Percentiles rank a stretch among this genome's conserved stretches.
Conservation (phyloP, 495 filamentous ascomycete genomes). For the Chaetomium fimeti region DNA sequence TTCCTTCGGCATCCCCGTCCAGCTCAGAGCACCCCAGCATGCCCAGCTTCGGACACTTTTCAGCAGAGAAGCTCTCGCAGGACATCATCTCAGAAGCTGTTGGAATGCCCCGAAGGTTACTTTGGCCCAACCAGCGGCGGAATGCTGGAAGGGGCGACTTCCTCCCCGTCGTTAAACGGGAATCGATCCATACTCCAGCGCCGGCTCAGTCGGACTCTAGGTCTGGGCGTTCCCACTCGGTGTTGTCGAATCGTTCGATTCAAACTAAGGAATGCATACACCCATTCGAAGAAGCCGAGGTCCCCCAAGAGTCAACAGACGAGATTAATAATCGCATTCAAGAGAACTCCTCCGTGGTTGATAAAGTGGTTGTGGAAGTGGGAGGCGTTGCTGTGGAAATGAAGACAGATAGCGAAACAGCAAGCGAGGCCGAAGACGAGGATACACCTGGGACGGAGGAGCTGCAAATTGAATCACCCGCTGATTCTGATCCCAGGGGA, state of each 20-base stretch:
- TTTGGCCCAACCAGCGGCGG: slow-evolving; percentile 29
- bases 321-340: neutral
- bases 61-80: slow-evolving; percentile 26
- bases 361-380: neutral
- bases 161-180: neutral
- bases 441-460: neutral
- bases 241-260: neutral
- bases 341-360: neutral
- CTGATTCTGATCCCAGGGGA: neutral
- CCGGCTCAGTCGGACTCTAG: neutral
- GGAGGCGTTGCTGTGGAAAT: neutral
- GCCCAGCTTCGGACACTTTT: slow-evolving; percentile 25
- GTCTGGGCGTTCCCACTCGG: neutral
- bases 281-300: slow-evolving; percentile 1
- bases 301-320: neutral
- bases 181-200: neutral
- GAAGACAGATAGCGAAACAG: slow-evolving; percentile 1
- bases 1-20: neutral
- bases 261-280: neutral
- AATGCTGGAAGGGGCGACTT: neutral
- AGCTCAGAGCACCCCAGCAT: slow-evolving; percentile 12
- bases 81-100: slow-evolving; percentile 1
- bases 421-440: slow-evolving; percentile 15
- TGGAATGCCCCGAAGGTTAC: slow-evolving; percentile 25
- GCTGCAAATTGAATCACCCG: neutral